phyloP scores from a whole-genome alignment of 768 basidiomycete species.

The Gloeostereum incarnatum region DNA sequence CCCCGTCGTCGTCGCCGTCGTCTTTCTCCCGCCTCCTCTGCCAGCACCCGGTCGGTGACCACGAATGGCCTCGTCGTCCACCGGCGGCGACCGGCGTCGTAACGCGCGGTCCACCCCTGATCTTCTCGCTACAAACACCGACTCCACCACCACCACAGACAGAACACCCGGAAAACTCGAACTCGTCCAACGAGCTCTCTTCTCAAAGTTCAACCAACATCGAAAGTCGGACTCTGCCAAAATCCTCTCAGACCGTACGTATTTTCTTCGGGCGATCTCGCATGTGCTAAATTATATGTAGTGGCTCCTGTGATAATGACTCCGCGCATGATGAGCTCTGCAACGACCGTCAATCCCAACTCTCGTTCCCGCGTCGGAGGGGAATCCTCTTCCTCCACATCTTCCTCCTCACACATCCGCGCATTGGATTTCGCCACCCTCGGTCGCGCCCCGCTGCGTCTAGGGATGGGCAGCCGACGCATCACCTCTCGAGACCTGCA shows the following conservation, averaged over 20 bases:
- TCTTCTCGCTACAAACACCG: slow-evolving; percentile 22
- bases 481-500: slow-evolving; percentile 79
- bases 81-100: slow-evolving; percentile 23
- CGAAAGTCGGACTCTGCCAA: slow-evolving; percentile 61
- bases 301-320: slow-evolving; percentile 91
- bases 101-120: slow-evolving; percentile 29
- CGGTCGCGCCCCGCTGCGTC: slow-evolving; percentile 66
- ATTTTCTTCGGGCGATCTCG: slow-evolving; percentile 2
- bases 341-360: slow-evolving; percentile 58
- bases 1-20: too few species aligned
- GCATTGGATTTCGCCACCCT: slow-evolving; percentile 68
- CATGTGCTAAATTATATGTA: slow-evolving; percentile 14
- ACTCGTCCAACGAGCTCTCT: slow-evolving; percentile 57
- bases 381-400: slow-evolving; percentile 13
- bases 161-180: slow-evolving; percentile 40
- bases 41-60: too few species aligned
- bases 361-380: slow-evolving; percentile 23
- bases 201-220: slow-evolving; percentile 61
- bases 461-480: slow-evolving; percentile 55
- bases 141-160: slow-evolving; percentile 14
- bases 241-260: slow-evolving; percentile 70
- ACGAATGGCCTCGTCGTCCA: not conserved
- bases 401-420: too few species aligned
- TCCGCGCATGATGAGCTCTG: slow-evolving; percentile 67
- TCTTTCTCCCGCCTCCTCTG: too few species aligned